Base-by-base conservation (phyloP, 2,329 filamentous ascomycete genomes). In the Hypoxylon sp. region DNA sequence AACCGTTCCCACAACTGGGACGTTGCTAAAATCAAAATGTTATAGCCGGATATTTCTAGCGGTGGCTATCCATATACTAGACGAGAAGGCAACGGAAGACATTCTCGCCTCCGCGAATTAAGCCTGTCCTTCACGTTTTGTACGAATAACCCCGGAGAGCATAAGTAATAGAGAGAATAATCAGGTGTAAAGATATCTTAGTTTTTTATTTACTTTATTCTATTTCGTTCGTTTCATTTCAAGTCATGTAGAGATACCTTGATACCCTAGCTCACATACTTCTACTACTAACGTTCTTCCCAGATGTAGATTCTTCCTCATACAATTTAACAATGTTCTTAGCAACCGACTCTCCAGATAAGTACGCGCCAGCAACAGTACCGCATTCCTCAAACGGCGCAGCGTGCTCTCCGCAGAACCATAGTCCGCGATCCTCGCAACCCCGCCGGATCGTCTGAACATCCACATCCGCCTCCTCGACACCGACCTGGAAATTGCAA, bases 381-480 rank as follows among this genome's bases (percentile, higher is more conserved):
- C 67, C 62, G 19, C 67, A 66, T 53, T 93, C 85, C 64, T 84
- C 87, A 75, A 88, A 88, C 68, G 88, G 83, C 65, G 88, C 86
- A 11, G 77, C 77, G 77, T 88, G 90, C 78, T 93, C 90, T 0
- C 91, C 91, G 0, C 91, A 90, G 77, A 93, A 85, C 91, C 91
- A 93, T 1, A 92, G 70, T 0, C 87, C 84, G 22, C 84, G 78
- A 51, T 87, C 86, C 2, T 86, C 19, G 78, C 80, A 48, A 81
- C 78, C 78, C 83, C 81, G 65, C 68, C 87, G 85, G 68, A 84
- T 83, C 24, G 80, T 76, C 2, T 72, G 59, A 50, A 82, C 78
- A 75, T 91, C 86, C 22, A 85, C 78, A 58, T 85, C 81, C 17
- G 89, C 85, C 60, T 86, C 82, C 24, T 83, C 82, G 65, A 86